phyloP scores from a whole-genome alignment of 306 rosid species.

The Vigna hirtella region DNA sequence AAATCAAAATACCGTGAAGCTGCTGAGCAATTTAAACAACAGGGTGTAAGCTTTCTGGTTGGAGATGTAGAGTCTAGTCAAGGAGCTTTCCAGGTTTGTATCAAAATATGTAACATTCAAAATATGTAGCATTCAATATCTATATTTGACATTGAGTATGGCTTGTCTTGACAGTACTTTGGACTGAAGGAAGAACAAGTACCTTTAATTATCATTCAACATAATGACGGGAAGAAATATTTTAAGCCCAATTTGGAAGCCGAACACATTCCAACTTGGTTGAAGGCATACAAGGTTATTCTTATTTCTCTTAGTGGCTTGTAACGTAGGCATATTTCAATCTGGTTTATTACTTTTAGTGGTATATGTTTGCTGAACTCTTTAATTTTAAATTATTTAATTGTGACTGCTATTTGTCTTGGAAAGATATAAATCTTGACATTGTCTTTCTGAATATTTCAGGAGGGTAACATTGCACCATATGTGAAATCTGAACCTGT shows the following conservation, averaged over 20 bases:
- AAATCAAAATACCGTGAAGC: conserved; percentile 71
- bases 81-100: conserved; percentile 87
- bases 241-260: conserved; percentile 72
- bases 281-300: conserved; percentile 85
- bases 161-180: conserved; percentile 66
- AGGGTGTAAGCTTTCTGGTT: conserved; percentile 75
- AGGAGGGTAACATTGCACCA: conserved; percentile 79
- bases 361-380: not conserved
- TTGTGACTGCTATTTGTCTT: not conserved
- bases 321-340: not conserved
- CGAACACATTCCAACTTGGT: conserved; percentile 75
- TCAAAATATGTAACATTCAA: conserved; percentile 8
- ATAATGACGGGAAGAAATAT: conserved; percentile 68
- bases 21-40: conserved; percentile 71
- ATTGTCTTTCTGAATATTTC: conserved; percentile 44
- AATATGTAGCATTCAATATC: conserved; percentile 28
- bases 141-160: conserved; percentile 40
- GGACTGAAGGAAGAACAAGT: conserved; percentile 86
- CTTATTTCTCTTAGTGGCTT: conserved; percentile 15
- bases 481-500: conserved; percentile 80
- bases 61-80: conserved; percentile 79
- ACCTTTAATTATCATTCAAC: conserved; percentile 80
- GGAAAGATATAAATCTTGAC: not conserved
- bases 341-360: not conserved
- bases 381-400: not conserved